These are phyloP conservation scores for Penicillium subrubescens DNA, from an alignment of 495 filamentous ascomycete genomes.

Conservation along the genomic window DNA sequence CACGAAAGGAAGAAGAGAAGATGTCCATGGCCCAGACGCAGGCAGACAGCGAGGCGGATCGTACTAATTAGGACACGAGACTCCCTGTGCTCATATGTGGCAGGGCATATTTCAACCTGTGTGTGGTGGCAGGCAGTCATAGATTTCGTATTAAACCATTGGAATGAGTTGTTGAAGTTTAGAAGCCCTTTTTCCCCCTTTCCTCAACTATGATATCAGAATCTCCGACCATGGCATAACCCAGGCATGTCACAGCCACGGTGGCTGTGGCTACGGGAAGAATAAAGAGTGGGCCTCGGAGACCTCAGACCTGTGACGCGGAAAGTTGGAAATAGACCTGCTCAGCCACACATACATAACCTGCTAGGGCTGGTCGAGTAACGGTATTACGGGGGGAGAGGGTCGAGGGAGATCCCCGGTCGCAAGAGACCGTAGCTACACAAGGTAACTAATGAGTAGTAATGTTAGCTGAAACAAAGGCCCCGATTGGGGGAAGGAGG, in stretches of 20 bases:
- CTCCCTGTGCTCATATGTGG: background rate
- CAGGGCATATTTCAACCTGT: background rate
- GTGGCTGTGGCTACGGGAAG: slow-evolving; percentile 23
- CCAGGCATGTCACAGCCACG: slow-evolving; percentile 22
- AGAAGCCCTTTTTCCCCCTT: slow-evolving; percentile 6
- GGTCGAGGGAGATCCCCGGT: background rate
- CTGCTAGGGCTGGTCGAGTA: slow-evolving; percentile 26
- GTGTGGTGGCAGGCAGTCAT: background rate
- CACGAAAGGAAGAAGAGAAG: background rate
- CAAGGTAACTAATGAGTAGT: background rate
- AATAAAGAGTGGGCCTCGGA: slow-evolving; percentile 18
- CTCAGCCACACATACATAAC: slow-evolving; percentile 31
- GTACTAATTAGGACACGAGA: background rate
- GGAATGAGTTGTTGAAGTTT: background rate
- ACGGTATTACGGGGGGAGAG: slow-evolving; percentile 12
- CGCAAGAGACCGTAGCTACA: background rate
- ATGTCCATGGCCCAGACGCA: background rate
- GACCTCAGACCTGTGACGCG: slow-evolving; percentile 16
- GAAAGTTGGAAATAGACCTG: slow-evolving; percentile 8
- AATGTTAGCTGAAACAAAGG: background rate
- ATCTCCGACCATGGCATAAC: slow-evolving; percentile 5
- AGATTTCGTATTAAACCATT: background rate
- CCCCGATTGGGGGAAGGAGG: slow-evolving; percentile 2
- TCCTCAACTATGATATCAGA: slow-evolving; percentile 25
- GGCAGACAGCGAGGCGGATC: background rate